These are phyloP conservation scores for Saccharum officinarum DNA, from an alignment of 176 grass and related monocot genomes.

Conservation along the genomic window DNA sequence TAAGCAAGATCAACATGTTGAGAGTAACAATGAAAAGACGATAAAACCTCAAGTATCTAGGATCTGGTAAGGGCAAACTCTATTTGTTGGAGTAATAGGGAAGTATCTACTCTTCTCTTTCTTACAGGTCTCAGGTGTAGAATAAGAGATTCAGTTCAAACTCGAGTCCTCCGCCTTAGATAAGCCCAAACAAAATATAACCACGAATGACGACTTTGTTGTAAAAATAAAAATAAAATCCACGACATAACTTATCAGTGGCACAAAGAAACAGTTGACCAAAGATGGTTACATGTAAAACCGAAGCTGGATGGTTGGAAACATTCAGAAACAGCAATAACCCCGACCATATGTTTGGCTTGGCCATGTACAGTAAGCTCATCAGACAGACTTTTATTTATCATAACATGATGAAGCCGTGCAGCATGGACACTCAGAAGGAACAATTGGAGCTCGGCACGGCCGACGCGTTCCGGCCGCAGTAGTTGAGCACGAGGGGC, in stretches of 20 bases:
- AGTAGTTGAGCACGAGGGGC: slow-evolving; percentile 63
- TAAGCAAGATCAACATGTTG: too few relatives aligned
- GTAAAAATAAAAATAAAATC: too few relatives aligned
- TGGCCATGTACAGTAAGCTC: not conserved
- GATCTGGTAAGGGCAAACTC: too few relatives aligned
- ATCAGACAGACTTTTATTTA: not conserved
- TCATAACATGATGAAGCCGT: not conserved
- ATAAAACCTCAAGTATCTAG: too few relatives aligned
- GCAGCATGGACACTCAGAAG: not conserved
- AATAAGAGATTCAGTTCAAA: too few relatives aligned
- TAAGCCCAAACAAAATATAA: not conserved
- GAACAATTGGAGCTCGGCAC: slow-evolving; percentile 40
- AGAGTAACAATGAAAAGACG: too few relatives aligned
- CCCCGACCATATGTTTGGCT: not conserved
- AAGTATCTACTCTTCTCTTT: too few relatives aligned
- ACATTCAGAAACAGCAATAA: not conserved
- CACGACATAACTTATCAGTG: not conserved
- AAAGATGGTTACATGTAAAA: not conserved
- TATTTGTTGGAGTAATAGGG: too few relatives aligned
- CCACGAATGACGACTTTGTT: not conserved
- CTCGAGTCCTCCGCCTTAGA: not conserved
- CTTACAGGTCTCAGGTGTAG: too few relatives aligned
- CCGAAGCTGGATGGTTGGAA: not conserved
- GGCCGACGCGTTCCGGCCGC: slow-evolving; percentile 40
- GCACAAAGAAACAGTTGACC: not conserved